Base-by-base conservation (phyloP, 352 stramenopile genomes). In the Phytophthora parvispora region DNA sequence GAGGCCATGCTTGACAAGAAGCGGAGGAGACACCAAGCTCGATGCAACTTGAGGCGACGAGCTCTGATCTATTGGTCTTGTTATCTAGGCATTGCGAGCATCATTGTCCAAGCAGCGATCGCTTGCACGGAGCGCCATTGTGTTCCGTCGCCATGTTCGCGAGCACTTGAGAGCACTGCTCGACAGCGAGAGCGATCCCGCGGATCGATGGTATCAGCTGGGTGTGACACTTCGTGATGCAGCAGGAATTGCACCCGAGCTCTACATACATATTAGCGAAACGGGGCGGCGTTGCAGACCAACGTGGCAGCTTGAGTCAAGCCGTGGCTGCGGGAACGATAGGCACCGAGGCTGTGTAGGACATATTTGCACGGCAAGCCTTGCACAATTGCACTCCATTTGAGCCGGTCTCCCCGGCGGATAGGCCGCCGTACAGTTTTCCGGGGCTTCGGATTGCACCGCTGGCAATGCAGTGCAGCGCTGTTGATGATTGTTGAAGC, bases 171-270 rank as follows among this genome's bases (percentile, higher is more conserved):
- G 31, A 36, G 31, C 38, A 18, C 38, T 45, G 38, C 18, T 22
- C n/a, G n/a, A n/a, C n/a, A n/a, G n/a, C n/a, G n/a, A n/a, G n/a
- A n/a, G n/a, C n/a, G n/a, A n/a, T n/a, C n/a, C 13, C 12, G 13
- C 38, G 18, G 10, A 31, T 51, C 9, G 8, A 4, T 27, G 7
- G 13, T 40, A 40, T 55, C 48, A 55, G 27, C 48, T 55, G 49
- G 25, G 49, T 42, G 49, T 55, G 49, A 55, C 49, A 55, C 25
- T 48, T 32, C 49, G 16, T 8, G 49, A 42, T 60, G 34, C 34
- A 60, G 32, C 32, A 59, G 51, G 51, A 59, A 15, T 18, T 60
- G 51, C 24, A n/a, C n/a, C 40, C 20, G 20, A 20, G 25, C 13
- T 36, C 22, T 53, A 18, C 15, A 6, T 53, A 18, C 15, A 6